phyloP scores from a whole-genome alignment of 1,139 yeast species.

The Blastobotrys raffinosifermentans region DNA sequence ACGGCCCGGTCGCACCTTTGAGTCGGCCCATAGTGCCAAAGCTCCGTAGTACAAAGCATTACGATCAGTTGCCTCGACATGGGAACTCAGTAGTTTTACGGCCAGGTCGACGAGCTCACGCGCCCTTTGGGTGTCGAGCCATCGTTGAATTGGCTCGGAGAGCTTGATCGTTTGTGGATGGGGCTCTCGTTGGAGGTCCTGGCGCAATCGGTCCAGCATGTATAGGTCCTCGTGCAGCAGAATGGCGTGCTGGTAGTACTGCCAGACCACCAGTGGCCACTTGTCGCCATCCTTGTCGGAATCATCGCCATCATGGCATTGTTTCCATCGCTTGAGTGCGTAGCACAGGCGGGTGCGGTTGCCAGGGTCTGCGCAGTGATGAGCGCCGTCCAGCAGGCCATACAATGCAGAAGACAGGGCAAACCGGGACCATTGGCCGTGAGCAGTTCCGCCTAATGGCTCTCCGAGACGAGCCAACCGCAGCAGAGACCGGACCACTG shows the following conservation, averaged over 20 bases:
- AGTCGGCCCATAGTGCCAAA: neutral
- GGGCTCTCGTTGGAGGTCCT: neutral
- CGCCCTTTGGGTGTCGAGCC: neutral
- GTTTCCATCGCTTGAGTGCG: conserved; percentile 2
- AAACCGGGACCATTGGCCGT: conserved; percentile 23
- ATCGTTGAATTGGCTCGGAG: neutral
- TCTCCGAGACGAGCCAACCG: conserved; percentile 29
- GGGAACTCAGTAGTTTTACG: neutral
- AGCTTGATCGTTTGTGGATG: no score
- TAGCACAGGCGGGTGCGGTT: neutral
- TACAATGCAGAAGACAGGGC: conserved; percentile 24
- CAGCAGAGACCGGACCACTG: conserved; percentile 28
- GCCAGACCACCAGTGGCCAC: neutral
- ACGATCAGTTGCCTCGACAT: neutral
- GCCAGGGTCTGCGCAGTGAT: neutral
- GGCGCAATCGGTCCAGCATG: conserved; percentile 1
- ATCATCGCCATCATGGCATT: neutral
- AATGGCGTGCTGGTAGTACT: conserved; percentile 1
- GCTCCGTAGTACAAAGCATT: conserved; percentile 1
- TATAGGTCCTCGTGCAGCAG: conserved; percentile 1
- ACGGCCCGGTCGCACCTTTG: neutral
- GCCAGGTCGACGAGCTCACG: conserved; percentile 1
- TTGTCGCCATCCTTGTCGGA: neutral
- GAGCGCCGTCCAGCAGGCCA: conserved; percentile 28
- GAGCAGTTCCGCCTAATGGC: conserved; percentile 5